Conservation (phyloP, 78 protist species). For the Dictyostelium capitatum region DNA sequence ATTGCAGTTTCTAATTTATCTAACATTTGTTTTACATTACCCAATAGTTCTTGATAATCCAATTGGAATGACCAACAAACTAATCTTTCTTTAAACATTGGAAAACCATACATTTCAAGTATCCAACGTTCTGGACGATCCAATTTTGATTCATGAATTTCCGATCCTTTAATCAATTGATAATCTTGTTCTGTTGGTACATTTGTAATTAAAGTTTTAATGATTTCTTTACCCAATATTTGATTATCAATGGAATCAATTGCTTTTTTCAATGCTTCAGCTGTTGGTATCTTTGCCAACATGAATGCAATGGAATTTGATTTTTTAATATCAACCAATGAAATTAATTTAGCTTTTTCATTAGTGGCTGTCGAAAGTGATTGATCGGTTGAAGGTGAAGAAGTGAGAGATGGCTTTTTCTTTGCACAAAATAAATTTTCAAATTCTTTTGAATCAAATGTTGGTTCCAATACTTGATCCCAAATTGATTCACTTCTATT, state of each 20-base stretch:
- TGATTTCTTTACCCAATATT: constrained; percentile 20
- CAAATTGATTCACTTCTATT: constrained; percentile 59
- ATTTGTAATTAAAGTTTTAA: constrained; percentile 41
- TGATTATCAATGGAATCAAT: constrained; percentile 26
- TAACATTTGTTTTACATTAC: background rate
- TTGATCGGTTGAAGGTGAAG: background rate
- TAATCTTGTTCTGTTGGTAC: constrained; percentile 49
- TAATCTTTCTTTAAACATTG: constrained; percentile 50
- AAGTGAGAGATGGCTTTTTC: constrained; percentile 5
- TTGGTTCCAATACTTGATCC: constrained; percentile 81
- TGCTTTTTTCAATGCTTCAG: constrained; percentile 26
- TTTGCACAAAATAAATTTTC: constrained; percentile 73
- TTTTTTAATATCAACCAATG: constrained; percentile 57
- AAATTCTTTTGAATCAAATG: constrained; percentile 66
- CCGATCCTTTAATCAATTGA: constrained; percentile 42
- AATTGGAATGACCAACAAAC: constrained; percentile 47
- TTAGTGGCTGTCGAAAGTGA: background rate
- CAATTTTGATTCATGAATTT: constrained; percentile 15
- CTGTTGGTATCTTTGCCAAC: constrained; percentile 58
- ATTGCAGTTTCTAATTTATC: constrained; percentile 29
- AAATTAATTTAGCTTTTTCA: constrained; percentile 59
- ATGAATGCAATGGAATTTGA: constrained; percentile 77
- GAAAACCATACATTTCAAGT: constrained; percentile 53
- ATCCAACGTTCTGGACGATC: constrained; percentile 78
- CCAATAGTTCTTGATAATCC: constrained; percentile 29